Base-by-base conservation (phyloP, 345 rosid genomes). In the Brassica cretica region DNA sequence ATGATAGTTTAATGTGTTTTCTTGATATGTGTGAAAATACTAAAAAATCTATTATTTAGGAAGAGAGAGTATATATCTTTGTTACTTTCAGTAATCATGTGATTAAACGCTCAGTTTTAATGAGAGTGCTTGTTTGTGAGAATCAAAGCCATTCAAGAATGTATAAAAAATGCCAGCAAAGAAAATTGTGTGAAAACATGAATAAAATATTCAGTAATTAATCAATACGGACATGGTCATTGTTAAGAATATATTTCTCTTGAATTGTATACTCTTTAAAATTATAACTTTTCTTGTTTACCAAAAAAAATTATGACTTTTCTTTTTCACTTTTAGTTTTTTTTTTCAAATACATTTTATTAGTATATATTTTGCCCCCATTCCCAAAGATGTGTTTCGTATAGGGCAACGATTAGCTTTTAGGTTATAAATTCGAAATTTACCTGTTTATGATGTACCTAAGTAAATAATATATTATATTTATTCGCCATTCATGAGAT, bases 221-320 rank as follows among this genome's bases (percentile, higher is more conserved):
- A 74, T 68, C 82, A 68, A 68, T 71, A 74, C 75, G 27, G 35
- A 69, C 53, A 53, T 6, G 39, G 75, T 69, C 75, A 68, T 73
- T 68, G 53, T 63, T 21, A n/a, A 70, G 79, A 79, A 74, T 74
- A 53, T 69, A 73, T 53, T 39, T 53, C 3, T 53, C 9, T 73
- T 68, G 14, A 37, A 30, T 7, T 32, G 21, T 53, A 53, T 51
- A 68, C 33, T 51, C 63, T 72, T 30, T 29, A 2, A 56, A 66
- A n/a, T n/a, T 12, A 27, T 19, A 16, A 51, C 16, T 46, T 46
- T 46, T 46, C 53, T 41, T 8, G 29, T 27, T 27, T 27, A 27
- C 29, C 29, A 27, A 27, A 27, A 27, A 2, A 56, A 66, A n/a
- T n/a, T 12, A 27, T 19, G 24, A 62, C 53, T 46, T 46, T 46